A percentile compares a stretch with the other conserved stretches of the same genome.
Evolutionary conservation across 2,329 filamentous ascomycete species (phyloP).

Genomic region (Cladosporium cucumerinum): DNA sequence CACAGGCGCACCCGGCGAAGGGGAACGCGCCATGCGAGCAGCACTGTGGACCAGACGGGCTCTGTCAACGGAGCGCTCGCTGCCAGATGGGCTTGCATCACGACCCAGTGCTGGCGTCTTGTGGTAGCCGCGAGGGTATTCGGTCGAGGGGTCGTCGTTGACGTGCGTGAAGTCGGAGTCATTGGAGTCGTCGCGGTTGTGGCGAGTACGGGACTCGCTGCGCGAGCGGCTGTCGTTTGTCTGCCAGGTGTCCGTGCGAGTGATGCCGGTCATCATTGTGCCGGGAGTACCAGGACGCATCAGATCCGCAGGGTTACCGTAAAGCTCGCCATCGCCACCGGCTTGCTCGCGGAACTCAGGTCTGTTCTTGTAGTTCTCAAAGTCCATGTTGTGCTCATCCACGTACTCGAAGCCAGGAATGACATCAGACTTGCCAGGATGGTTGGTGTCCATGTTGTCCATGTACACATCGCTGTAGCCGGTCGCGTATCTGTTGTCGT

Average conservation of each 20-base stretch:
- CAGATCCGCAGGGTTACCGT: slow-evolving; percentile 57
- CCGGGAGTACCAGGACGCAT: slow-evolving; percentile 61
- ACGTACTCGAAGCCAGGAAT: slow-evolving; percentile 72
- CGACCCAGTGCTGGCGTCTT: slow-evolving; percentile 42
- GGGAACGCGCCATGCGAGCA: slow-evolving; percentile 30
- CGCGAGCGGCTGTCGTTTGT: slow-evolving; percentile 27
- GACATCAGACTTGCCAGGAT: slow-evolving; percentile 55
- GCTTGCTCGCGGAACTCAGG: slow-evolving; percentile 84
- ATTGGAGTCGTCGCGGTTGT: slow-evolving; percentile 14
- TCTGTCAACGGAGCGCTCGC: slow-evolving; percentile 17
- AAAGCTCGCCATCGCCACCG: slow-evolving; percentile 63
- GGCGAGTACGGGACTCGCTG: slow-evolving; percentile 24
- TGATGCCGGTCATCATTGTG: slow-evolving; percentile 41
- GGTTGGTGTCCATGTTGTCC: slow-evolving; percentile 67
- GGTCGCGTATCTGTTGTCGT: slow-evolving; percentile 60
- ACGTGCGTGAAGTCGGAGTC: slow-evolving; percentile 33
- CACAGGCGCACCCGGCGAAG: slow-evolving; percentile 20
- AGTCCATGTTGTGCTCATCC: slow-evolving; percentile 79
- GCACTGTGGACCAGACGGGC: slow-evolving; percentile 26
- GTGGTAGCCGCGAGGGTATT: slow-evolving; percentile 49
- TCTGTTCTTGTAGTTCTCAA: slow-evolving; percentile 86
- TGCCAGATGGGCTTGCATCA: slow-evolving; percentile 42
- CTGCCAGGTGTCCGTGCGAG: slow-evolving; percentile 29
- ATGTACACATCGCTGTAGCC: slow-evolving; percentile 83
- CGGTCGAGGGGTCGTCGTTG: slow-evolving; percentile 35